These are phyloP conservation scores for Cladobotryum protrusum DNA, from an alignment of 2,329 filamentous ascomycete species.

Conservation along the genomic window DNA sequence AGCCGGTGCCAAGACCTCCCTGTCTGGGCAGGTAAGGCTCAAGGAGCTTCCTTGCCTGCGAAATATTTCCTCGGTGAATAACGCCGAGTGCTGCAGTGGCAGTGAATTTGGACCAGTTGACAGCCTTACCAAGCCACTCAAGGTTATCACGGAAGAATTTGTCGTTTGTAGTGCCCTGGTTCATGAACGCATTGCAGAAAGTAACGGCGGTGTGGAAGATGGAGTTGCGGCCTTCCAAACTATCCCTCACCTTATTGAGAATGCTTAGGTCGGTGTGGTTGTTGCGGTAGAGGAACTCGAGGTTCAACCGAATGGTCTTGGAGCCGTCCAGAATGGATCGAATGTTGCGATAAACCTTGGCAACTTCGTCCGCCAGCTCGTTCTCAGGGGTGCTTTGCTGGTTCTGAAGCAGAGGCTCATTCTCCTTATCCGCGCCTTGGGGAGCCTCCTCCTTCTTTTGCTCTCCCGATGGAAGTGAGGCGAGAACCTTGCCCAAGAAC, in stretches of 20 bases:
- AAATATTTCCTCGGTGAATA: slow-evolving; percentile 91
- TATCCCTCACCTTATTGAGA: slow-evolving; percentile 93
- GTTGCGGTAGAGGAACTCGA: slow-evolving; percentile 94
- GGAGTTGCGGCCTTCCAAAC: slow-evolving; percentile 89
- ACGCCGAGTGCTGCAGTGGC: slow-evolving; percentile 94
- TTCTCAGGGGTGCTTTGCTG: slow-evolving; percentile 51
- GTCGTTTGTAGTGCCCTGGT: slow-evolving; percentile 95
- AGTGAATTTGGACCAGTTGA: slow-evolving; percentile 99
- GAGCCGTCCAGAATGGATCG: slow-evolving; percentile 73
- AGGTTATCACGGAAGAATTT: slow-evolving; percentile 98
- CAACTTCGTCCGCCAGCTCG: slow-evolving; percentile 44
- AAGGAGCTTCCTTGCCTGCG: slow-evolving; percentile 85
- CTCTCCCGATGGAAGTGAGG: slow-evolving; percentile 61
- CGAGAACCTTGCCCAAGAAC: slow-evolving; percentile 84
- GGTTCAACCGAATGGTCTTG: slow-evolving; percentile 88
- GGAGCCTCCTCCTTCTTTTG: slow-evolving; percentile 33
- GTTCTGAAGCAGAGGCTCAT: slow-evolving; percentile 42
- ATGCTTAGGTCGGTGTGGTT: slow-evolving; percentile 90
- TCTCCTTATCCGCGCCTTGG: slow-evolving; percentile 43
- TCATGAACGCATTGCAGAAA: slow-evolving; percentile 98
- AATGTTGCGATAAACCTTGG: slow-evolving; percentile 56
- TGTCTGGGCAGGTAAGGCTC: slow-evolving; percentile 88
- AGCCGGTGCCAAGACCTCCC: slow-evolving; percentile 68
- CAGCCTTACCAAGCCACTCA: slow-evolving; percentile 95
- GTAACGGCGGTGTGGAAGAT: slow-evolving; percentile 98